Conservation (phyloP, 2,329 filamentous ascomycete genomes). For the Penicillium hordei region DNA sequence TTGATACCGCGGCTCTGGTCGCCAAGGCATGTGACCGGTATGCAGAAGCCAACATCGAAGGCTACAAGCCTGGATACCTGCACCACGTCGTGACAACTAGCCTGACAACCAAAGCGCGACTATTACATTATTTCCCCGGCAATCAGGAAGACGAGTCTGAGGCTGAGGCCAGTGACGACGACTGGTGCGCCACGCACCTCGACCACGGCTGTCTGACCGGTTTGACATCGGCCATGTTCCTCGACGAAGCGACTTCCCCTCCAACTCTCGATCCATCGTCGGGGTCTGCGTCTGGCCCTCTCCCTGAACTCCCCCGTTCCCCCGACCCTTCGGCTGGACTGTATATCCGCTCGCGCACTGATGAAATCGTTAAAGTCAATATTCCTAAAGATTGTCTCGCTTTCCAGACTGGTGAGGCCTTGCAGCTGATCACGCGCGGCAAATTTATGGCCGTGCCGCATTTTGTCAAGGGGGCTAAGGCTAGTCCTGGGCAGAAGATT, state of each 20-base stretch:
- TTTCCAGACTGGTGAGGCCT: slow-evolving; percentile 91
- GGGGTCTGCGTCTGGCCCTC: slow-evolving; percentile 31
- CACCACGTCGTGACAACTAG: slow-evolving; percentile 84
- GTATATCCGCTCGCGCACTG: slow-evolving; percentile 88
- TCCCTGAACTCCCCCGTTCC: slow-evolving; percentile 70
- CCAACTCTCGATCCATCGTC: slow-evolving; percentile 35
- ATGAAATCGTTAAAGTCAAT: slow-evolving; percentile 81
- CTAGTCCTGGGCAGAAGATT: slow-evolving; percentile 51
- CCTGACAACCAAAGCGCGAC: slow-evolving; percentile 82
- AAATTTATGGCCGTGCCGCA: slow-evolving; percentile 93
- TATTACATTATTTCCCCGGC: slow-evolving; percentile 86
- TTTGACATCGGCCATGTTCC: slow-evolving; percentile 92
- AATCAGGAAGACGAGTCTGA: slow-evolving; percentile 40
- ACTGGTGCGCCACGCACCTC: slow-evolving; percentile 79
- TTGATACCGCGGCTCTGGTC: slow-evolving; percentile 84
- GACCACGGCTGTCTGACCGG: slow-evolving; percentile 95
- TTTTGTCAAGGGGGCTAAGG: slow-evolving; percentile 77
- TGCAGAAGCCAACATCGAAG: slow-evolving; percentile 73
- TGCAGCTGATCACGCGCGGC: slow-evolving; percentile 88
- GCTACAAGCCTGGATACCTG: slow-evolving; percentile 75
- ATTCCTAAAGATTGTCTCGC: slow-evolving; percentile 90
- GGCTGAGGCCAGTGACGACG: slow-evolving; percentile 76
- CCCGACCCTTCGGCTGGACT: slow-evolving; percentile 83
- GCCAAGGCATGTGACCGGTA: slow-evolving; percentile 87
- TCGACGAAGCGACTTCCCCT: slow-evolving; percentile 66